A percentile compares a stretch with the other conserved stretches of the same genome.
These are phyloP conservation scores for Helotiales sp. DNA, from an alignment of 2,329 filamentous ascomycete species.

Conservation along the genomic window DNA sequence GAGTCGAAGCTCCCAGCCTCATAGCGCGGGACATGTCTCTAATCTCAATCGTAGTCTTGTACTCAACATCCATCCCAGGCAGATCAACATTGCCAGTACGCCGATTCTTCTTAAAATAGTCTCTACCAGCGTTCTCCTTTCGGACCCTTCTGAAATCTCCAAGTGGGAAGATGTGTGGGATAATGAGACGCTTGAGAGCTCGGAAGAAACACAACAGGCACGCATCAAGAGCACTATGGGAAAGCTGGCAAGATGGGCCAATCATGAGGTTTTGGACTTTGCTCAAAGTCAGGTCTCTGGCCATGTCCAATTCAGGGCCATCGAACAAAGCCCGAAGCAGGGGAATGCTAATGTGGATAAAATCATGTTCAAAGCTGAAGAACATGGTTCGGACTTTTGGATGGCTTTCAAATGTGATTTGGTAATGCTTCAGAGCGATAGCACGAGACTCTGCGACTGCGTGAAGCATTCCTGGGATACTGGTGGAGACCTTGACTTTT, in stretches of 20 bases:
- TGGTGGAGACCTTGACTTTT: not conserved
- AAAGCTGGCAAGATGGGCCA: not conserved
- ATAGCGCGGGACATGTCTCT: not conserved
- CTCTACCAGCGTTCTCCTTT: not conserved
- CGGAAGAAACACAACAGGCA: not conserved
- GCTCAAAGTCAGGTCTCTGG: not conserved
- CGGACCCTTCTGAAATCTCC: not conserved
- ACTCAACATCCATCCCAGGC: not conserved
- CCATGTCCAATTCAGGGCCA: not conserved
- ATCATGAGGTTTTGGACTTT: not conserved
- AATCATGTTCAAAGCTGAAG: conserved; percentile 1
- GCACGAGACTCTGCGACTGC: not conserved
- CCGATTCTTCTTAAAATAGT: not conserved
- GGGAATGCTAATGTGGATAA: not conserved
- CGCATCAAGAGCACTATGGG: not conserved
- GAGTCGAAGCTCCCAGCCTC: not conserved
- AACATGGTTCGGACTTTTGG: conserved; percentile 1
- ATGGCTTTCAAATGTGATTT: not conserved
- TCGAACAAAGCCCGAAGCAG: not conserved
- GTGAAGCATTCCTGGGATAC: not conserved
- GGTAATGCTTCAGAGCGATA: not conserved
- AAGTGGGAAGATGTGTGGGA: not conserved
- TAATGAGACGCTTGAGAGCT: not conserved
- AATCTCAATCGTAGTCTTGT: not conserved
- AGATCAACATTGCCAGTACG: not conserved